These are phyloP conservation scores for Blyttiomyces sp. DNA, from an alignment of 371 early-diverging fungal genomes.

Conservation along the genomic window DNA sequence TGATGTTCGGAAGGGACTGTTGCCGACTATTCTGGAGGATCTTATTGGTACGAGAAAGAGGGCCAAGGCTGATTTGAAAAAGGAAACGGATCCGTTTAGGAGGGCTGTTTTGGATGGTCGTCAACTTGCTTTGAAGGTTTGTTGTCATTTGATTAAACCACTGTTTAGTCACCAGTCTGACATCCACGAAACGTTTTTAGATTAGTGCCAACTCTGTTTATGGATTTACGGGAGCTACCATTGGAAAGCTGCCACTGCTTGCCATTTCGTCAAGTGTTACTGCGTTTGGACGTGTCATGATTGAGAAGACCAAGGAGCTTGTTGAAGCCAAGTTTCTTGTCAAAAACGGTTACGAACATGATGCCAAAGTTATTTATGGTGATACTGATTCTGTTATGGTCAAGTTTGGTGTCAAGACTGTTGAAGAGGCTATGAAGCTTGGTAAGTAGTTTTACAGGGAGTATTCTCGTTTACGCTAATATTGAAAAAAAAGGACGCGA, in stretches of 20 bases:
- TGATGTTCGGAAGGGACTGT: constrained; percentile 76
- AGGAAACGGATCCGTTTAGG: constrained; percentile 49
- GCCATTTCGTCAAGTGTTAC: constrained; percentile 99
- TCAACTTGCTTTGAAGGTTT: constrained; percentile 94
- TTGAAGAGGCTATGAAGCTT: constrained; percentile 86
- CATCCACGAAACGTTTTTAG: constrained; percentile 40
- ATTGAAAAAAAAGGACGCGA: constrained; percentile 56
- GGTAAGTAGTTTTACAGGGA: constrained; percentile 42
- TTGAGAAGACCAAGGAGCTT: constrained; percentile 83
- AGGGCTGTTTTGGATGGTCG: constrained; percentile 74
- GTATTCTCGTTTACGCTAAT: neutral
- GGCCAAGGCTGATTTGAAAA: constrained; percentile 92
- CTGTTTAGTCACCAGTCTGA: no score
- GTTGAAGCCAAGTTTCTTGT: constrained; percentile 86
- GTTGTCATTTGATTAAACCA: neutral
- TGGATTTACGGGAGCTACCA: constrained; percentile 99
- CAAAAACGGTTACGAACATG: constrained; percentile 82
- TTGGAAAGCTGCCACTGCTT: constrained; percentile 96
- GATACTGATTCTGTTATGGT: constrained; percentile 99
- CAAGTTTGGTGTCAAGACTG: constrained; percentile 81
- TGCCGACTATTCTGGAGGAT: constrained; percentile 93
- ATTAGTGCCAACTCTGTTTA: constrained; percentile 99
- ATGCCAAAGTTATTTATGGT: constrained; percentile 97
- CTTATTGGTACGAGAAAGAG: constrained; percentile 94
- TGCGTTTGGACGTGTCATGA: constrained; percentile 98